Evolutionary conservation across 2,329 filamentous ascomycete genomes (phyloP), one percentile per base, ranked within the genome.

Genomic region (Myriosclerotinia scirpicola): DNA sequence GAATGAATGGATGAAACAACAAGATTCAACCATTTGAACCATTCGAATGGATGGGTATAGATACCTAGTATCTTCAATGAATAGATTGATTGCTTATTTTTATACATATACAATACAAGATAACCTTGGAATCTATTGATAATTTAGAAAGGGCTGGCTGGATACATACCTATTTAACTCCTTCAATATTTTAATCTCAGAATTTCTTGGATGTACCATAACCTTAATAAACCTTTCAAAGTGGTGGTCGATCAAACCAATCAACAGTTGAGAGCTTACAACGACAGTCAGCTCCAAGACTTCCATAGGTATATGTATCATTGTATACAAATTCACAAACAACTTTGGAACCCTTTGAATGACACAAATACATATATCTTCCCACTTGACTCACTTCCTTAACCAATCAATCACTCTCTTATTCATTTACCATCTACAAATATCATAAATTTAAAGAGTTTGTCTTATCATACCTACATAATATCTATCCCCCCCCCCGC

Each of bases 201-300:
- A 56, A 56, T 42, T n/a, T 26, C 42, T 40, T 42, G 42, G n/a
- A 56, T 56, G 38, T 54, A 22, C 6, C 4, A 55, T 42, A 15
- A 38, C 20, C n/a, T 12, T 11, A 26, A 11, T n/a, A 34, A 26
- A 14, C 38, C 4, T 44, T 30, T 14, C 11, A 61, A 38, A 60
- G 42, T 61, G 12, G 58, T 61, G 15, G 14, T 48, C 30, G 22
- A 38, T 52, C 44, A 52, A 46, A 22, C 50, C 50, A 64, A 46
- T 55, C 38, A 54, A 30, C 34, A 38, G n/a, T 20, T 17, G 5
- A 38, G 17, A n/a, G 38, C 61, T 64, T 64, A 50, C 61, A 50
- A 64, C 50, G 50, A 53, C 65, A 44, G n/a, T 56, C 65, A 67
- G 64, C 64, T 62, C 56, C 54, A 61, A 26, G 38, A 52, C 58